Conservation (phyloP, 2,329 filamentous ascomycete genomes). For the Cadophora luteo-olivacea region DNA sequence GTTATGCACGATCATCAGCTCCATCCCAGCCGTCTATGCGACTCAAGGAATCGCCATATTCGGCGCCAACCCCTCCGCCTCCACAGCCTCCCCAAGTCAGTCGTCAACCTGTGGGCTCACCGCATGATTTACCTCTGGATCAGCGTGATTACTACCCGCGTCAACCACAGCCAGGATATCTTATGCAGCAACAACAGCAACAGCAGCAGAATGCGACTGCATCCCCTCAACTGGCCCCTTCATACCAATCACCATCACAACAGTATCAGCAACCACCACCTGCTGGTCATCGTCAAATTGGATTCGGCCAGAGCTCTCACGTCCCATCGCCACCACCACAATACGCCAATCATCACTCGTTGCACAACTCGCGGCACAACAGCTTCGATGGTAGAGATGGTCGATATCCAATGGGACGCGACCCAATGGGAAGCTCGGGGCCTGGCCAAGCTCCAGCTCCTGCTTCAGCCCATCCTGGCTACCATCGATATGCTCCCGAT, state of each 20-base stretch:
- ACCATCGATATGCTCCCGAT: slow-evolving; percentile 17
- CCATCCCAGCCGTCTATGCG: slow-evolving; percentile 39
- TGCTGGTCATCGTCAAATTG: slow-evolving; percentile 40
- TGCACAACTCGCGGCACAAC: slow-evolving; percentile 41
- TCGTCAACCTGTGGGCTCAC: slow-evolving; percentile 40
- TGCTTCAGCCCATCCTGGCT: slow-evolving; percentile 36
- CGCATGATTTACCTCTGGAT: slow-evolving; percentile 37
- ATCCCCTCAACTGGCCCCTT: slow-evolving; percentile 39
- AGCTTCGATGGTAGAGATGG: slow-evolving; percentile 43
- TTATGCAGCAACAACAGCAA: slow-evolving; percentile 39
- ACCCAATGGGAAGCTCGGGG: slow-evolving; percentile 28
- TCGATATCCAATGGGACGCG: slow-evolving; percentile 35
- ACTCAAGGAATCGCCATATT: slow-evolving; percentile 45
- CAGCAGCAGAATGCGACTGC: slow-evolving; percentile 37
- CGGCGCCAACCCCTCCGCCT: slow-evolving; percentile 40
- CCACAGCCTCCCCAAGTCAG: slow-evolving; percentile 30
- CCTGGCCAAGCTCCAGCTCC: slow-evolving; percentile 32
- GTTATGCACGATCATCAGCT: slow-evolving; percentile 38
- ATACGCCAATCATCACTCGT: slow-evolving; percentile 36
- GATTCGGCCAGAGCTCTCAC: slow-evolving; percentile 39
- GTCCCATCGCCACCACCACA: slow-evolving; percentile 40
- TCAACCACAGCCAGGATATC: slow-evolving; percentile 38
- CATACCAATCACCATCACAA: slow-evolving; percentile 39
- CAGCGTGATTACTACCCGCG: slow-evolving; percentile 45
- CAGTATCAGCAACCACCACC: slow-evolving; percentile 33